Evolutionary conservation across 2,329 filamentous ascomycete genomes (phyloP).

Genomic region (Epichloe aotearoae): DNA sequence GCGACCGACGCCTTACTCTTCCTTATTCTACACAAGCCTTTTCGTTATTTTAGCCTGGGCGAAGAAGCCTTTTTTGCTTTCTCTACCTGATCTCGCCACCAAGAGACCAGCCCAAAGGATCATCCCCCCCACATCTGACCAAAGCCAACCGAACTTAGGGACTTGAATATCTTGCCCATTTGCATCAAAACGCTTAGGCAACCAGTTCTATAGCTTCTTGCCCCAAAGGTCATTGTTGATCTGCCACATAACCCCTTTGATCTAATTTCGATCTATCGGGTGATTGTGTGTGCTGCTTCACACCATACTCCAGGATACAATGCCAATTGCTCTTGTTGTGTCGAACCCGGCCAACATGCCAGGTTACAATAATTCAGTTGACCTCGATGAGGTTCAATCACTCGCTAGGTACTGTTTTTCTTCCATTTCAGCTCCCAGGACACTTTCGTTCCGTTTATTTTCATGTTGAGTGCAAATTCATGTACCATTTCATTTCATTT

Average conservation of each 20-base stretch:
- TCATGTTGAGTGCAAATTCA: slow-evolving; percentile 7
- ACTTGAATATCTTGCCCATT: slow-evolving; percentile 15
- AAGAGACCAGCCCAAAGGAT: slow-evolving; percentile 9
- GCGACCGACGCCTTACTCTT: slow-evolving; percentile 10
- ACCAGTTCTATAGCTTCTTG: slow-evolving; percentile 6
- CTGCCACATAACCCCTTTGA: slow-evolving; percentile 2
- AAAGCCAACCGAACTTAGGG: slow-evolving; percentile 11
- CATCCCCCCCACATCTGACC: not conserved
- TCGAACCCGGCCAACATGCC: slow-evolving; percentile 37
- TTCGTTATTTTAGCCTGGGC: slow-evolving; percentile 9
- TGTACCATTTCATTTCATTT: slow-evolving; percentile 13
- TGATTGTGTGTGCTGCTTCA: slow-evolving; percentile 2
- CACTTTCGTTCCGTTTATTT: slow-evolving; percentile 17
- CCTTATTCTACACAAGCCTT: slow-evolving; percentile 8
- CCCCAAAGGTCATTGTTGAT: slow-evolving; percentile 7
- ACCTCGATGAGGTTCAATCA: slow-evolving; percentile 47
- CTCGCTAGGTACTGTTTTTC: slow-evolving; percentile 49
- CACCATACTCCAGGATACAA: slow-evolving; percentile 16
- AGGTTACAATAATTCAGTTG: slow-evolving; percentile 36
- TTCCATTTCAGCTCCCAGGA: slow-evolving; percentile 29
- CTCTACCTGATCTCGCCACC: slow-evolving; percentile 10
- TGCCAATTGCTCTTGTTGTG: slow-evolving; percentile 35
- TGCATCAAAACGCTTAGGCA: slow-evolving; percentile 9
- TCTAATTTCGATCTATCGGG: slow-evolving; percentile 5
- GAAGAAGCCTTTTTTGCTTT: slow-evolving; percentile 5